Conservation (phyloP, 306 rosid genomes). For the Vachellia pachyceras region DNA sequence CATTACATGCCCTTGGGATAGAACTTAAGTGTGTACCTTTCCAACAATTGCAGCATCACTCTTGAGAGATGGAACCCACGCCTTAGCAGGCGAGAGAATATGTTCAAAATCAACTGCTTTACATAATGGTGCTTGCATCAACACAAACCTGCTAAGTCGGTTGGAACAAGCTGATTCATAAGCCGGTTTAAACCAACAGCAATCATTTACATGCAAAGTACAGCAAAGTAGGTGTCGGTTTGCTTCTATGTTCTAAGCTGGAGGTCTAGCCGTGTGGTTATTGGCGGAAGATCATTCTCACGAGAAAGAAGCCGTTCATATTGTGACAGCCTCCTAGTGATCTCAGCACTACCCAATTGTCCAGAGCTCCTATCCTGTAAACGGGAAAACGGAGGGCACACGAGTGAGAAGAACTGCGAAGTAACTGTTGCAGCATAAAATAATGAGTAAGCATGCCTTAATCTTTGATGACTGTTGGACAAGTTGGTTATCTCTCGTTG, state of each 20-base stretch:
- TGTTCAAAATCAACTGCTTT: background rate
- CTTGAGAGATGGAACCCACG: background rate
- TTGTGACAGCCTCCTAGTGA: slow-evolving; percentile 58
- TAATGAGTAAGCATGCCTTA: slow-evolving; percentile 49
- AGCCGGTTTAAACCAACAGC: background rate
- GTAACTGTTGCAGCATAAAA: background rate
- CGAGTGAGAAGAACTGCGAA: slow-evolving; percentile 1
- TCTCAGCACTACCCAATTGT: slow-evolving; percentile 53
- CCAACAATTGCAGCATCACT: background rate
- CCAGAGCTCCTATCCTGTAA: slow-evolving; percentile 53
- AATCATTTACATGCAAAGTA: background rate
- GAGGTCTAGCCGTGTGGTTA: slow-evolving; percentile 44
- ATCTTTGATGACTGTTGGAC: slow-evolving; percentile 47
- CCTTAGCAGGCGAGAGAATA: background rate
- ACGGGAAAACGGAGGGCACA: slow-evolving; percentile 28
- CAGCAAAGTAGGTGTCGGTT: background rate
- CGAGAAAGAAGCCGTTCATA: slow-evolving; percentile 66
- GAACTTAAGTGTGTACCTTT: background rate
- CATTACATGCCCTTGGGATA: background rate
- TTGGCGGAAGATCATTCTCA: slow-evolving; percentile 60
- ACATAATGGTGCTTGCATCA: background rate
- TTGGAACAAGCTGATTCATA: background rate
- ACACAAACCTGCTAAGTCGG: background rate
- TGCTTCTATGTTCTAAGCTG: slow-evolving; percentile 16
- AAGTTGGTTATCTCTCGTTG: slow-evolving; percentile 45